phyloP scores from a whole-genome alignment of 192 early-diverging fungal species.

The Jimgerdemannia flammicorona region DNA sequence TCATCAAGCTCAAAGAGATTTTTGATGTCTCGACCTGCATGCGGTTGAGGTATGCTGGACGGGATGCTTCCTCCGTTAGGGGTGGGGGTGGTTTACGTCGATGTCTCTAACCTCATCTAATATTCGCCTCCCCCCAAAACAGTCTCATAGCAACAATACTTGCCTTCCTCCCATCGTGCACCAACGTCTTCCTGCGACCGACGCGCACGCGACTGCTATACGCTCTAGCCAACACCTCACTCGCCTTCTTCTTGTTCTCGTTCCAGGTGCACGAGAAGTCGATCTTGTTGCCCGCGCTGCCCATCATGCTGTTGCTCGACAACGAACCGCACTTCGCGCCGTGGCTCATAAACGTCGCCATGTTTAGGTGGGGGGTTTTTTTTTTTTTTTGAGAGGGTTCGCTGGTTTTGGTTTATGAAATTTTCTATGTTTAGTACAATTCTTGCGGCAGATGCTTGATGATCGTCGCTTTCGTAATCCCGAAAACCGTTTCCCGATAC shows the following conservation, averaged over 20 bases:
- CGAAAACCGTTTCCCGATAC: not conserved
- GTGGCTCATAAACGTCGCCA: conserved; percentile 75
- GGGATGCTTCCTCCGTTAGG: not conserved
- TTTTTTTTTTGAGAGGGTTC: not conserved
- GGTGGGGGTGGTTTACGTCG: not conserved
- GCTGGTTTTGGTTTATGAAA: not conserved
- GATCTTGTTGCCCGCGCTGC: conserved; percentile 81
- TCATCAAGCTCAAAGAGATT: conserved; percentile 75
- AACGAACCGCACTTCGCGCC: conserved; percentile 59
- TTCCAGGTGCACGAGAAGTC: conserved; percentile 99
- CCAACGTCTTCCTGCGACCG: conserved; percentile 62
- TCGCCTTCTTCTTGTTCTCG: conserved; percentile 94
- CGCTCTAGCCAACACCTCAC: conserved; percentile 65
- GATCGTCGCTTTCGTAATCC: too few species aligned
- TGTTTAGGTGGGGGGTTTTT: conserved; percentile 58
- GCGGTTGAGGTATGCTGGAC: conserved; percentile 54
- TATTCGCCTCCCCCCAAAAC: not conserved
- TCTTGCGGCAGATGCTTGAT: too few species aligned
- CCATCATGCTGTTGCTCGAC: conserved; percentile 68
- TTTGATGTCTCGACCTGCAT: conserved; percentile 58
- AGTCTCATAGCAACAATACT: conserved; percentile 66
- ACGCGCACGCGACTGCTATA: conserved; percentile 59
- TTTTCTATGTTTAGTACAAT: not conserved
- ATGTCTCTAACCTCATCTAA: not conserved
- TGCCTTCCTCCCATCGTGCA: conserved; percentile 67